phyloP scores from a whole-genome alignment of 352 stramenopile species.

The Phytopythium ostracodes region DNA sequence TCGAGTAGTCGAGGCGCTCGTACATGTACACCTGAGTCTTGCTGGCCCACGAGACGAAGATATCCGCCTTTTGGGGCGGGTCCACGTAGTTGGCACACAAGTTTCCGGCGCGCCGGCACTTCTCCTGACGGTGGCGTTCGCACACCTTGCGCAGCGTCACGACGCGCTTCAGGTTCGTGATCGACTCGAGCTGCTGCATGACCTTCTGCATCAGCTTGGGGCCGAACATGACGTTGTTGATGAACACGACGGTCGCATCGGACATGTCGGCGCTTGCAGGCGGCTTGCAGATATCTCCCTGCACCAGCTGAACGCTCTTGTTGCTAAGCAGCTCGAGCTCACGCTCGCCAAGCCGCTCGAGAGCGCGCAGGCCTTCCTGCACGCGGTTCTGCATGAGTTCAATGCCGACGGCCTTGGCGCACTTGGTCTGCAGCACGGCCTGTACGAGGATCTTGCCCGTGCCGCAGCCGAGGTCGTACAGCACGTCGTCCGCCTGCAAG shows the following conservation, averaged over 20 bases:
- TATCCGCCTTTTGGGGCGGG: constrained; percentile 58
- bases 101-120: constrained; percentile 51
- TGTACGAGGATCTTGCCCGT: constrained; percentile 82
- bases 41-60: constrained; percentile 77
- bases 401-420: constrained; percentile 61
- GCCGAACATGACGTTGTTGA: constrained; percentile 85
- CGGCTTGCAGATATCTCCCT: constrained; percentile 70
- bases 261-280: constrained; percentile 44
- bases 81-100: constrained; percentile 70
- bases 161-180: constrained; percentile 60
- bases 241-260: constrained; percentile 82
- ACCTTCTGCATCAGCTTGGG: constrained; percentile 74
- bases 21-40: constrained; percentile 78
- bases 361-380: constrained; percentile 42
- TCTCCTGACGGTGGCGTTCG: constrained; percentile 61
- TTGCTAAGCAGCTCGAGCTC: constrained; percentile 31
- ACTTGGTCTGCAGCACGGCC: constrained; percentile 64
- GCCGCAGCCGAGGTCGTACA: constrained; percentile 81
- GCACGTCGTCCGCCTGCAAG: constrained; percentile 62
- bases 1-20: constrained; percentile 44
- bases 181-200: constrained; percentile 50
- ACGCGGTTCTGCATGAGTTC: constrained; percentile 87
- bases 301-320: constrained; percentile 63
- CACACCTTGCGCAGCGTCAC: constrained; percentile 81
- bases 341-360: constrained; percentile 42